Base-by-base conservation (phyloP, 2,329 filamentous ascomycete species). In the Colletotrichum nymphaeae region DNA sequence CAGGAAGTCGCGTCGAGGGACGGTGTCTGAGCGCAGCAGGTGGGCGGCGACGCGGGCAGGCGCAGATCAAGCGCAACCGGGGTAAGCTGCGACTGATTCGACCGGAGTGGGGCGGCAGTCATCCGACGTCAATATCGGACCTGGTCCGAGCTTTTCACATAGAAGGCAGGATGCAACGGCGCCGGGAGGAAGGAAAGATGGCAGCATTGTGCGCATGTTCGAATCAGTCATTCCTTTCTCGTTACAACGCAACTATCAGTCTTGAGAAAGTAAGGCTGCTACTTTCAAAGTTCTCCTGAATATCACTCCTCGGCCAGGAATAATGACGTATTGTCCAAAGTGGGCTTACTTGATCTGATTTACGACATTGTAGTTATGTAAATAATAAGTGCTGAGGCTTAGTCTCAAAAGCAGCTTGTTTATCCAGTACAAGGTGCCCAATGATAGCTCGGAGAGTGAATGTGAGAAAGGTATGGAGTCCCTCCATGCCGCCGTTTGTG, bases 61-160 rank as follows among this genome's bases (percentile, higher is more conserved):
- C 32, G 70, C 55, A 73, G 55, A 63, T 63, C 70, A 26, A 65
- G 32, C 52, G 67, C 63, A 73, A 60, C 70, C 53, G 53, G 70
- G 46, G 46, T 9, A 49, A 60, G 59, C 16, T 69, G 32, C 67
- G 19, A 64, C 49, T 42, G 57, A 26, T 28, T 57, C 46, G 35
- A 37, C 28, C 56, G 46, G 26, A 62, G 71, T 69, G 70, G 66
- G 70, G 67, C 66, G 16, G 14, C 35, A 60, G 66, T 69, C 70
- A 64, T 59, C 37, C 37, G 59, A 55, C 66, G 24, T 24, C 63
- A 37, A 16, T 35, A 22, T 57, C 24, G 63, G n/a, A 1, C 19
- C 52, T 65, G 63, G 63, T 65, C 63, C 63, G 32, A 57, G 63
- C 63, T 42, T 42, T 28, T 22, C 2, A 8, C 37, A 16, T 19